Conservation (phyloP, 495 filamentous ascomycete species). For the Neurospora sp. region DNA sequence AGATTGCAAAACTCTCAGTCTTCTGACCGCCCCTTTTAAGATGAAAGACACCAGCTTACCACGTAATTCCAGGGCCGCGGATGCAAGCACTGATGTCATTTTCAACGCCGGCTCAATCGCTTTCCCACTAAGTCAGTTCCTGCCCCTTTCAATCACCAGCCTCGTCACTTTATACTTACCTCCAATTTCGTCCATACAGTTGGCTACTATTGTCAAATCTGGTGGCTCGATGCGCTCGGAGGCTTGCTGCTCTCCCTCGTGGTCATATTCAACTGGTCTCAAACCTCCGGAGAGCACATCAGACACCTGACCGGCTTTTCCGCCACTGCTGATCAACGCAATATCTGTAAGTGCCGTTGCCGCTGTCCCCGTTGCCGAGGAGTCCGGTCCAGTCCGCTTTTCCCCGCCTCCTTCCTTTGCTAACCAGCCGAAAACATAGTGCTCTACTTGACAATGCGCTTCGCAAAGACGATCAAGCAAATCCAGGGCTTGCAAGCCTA, state of each 20-base stretch:
- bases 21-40: neutral
- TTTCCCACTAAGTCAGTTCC: slow-evolving; percentile 57
- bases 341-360: slow-evolving; percentile 40
- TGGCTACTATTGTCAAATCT: slow-evolving; percentile 64
- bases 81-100: slow-evolving; percentile 48
- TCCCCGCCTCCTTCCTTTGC: neutral
- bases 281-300: slow-evolving; percentile 69
- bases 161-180: neutral
- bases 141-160: neutral
- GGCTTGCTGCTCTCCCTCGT: slow-evolving; percentile 70
- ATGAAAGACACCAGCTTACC: slow-evolving; percentile 49
- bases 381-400: neutral
- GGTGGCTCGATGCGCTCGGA: slow-evolving; percentile 82
- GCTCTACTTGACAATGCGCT: slow-evolving; percentile 88
- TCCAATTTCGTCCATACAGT: slow-evolving; percentile 31
- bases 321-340: slow-evolving; percentile 69
- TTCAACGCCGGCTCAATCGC: slow-evolving; percentile 90
- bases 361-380: neutral
- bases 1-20: neutral
- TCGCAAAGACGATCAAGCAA: slow-evolving; percentile 77
- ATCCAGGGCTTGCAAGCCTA: slow-evolving; percentile 86
- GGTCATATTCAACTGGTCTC: slow-evolving; percentile 79
- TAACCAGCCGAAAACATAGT: slow-evolving; percentile 27
- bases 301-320: slow-evolving; percentile 73
- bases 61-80: slow-evolving; percentile 26